A percentile compares a stretch with the other conserved stretches of the same genome.
Evolutionary conservation across 495 filamentous ascomycete genomes (phyloP).

Genomic region (Acidiella bohemica): DNA sequence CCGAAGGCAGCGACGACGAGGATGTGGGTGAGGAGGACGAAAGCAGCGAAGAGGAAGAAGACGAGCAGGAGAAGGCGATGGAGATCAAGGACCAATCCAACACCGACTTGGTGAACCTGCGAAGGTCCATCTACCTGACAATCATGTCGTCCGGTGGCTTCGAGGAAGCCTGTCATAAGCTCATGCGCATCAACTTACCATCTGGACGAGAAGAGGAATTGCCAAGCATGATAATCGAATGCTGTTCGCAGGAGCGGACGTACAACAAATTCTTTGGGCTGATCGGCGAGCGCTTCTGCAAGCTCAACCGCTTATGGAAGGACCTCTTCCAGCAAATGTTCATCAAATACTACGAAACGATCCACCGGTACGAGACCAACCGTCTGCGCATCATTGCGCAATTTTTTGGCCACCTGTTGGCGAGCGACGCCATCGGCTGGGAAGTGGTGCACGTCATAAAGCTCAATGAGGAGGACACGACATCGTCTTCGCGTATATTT

Average conservation of each 20-base stretch:
- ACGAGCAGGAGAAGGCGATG: slow-evolving; percentile 55
- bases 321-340: slow-evolving; percentile 84
- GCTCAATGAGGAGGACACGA: slow-evolving; percentile 93
- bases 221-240: slow-evolving; percentile 92
- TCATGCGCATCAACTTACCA: slow-evolving; percentile 56
- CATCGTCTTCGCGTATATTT: slow-evolving; percentile 87
- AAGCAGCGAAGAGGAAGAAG: slow-evolving; percentile 68
- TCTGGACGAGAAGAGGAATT: slow-evolving; percentile 79
- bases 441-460: slow-evolving; percentile 72
- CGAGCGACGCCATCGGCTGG: slow-evolving; percentile 82
- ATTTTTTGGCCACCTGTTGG: slow-evolving; percentile 85
- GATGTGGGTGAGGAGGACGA: slow-evolving; percentile 58
- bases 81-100: slow-evolving; percentile 98
- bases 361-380: slow-evolving; percentile 93
- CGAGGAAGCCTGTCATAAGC: slow-evolving; percentile 89
- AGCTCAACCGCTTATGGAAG: slow-evolving; percentile 86
- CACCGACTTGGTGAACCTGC: slow-evolving; percentile 82
- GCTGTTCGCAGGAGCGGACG: slow-evolving; percentile 85
- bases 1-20: slow-evolving; percentile 56
- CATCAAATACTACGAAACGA: slow-evolving; percentile 88
- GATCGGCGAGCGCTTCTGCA: slow-evolving; percentile 87
- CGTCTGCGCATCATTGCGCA: slow-evolving; percentile 83
- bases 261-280: slow-evolving; percentile 95
- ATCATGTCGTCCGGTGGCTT: slow-evolving; percentile 92
- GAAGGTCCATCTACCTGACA: slow-evolving; percentile 89